These are phyloP conservation scores for Omphalotus olearius DNA, from an alignment of 1,284 basidiomycete genomes.

Conservation along the genomic window DNA sequence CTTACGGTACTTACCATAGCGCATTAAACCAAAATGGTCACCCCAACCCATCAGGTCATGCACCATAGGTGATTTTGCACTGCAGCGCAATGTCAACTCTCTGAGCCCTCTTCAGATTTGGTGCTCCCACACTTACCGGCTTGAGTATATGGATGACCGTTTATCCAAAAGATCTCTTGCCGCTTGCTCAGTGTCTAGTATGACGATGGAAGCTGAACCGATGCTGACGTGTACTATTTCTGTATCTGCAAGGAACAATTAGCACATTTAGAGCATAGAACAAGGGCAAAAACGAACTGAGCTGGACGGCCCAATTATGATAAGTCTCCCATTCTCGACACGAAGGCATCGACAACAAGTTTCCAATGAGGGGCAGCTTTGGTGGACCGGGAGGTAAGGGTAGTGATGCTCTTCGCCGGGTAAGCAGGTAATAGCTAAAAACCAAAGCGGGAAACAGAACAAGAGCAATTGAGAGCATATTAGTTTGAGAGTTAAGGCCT, in stretches of 20 bases:
- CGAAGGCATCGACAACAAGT: slow-evolving; percentile 8
- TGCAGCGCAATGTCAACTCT: too few species aligned
- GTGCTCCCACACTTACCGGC: slow-evolving; percentile 2
- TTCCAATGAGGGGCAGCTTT: slow-evolving; percentile 7
- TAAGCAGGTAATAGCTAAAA: background rate
- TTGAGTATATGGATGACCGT: slow-evolving; percentile 7
- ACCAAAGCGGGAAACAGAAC: background rate
- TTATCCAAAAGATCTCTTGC: slow-evolving; percentile 8
- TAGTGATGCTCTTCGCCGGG: background rate
- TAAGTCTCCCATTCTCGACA: background rate
- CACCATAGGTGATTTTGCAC: too few species aligned
- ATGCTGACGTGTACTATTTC: slow-evolving; percentile 9
- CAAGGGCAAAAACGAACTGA: background rate
- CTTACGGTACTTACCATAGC: too few species aligned
- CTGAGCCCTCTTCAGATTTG: background rate
- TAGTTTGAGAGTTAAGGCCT: too few species aligned
- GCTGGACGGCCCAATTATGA: background rate
- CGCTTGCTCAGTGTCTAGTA: slow-evolving; percentile 1
- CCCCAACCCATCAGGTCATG: too few species aligned
- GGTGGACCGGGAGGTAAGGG: slow-evolving; percentile 9
- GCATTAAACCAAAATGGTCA: too few species aligned
- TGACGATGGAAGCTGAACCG: slow-evolving; percentile 4
- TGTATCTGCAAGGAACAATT: background rate
- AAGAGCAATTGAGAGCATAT: background rate
- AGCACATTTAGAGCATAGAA: background rate